Evolutionary conservation across 2,329 filamentous ascomycete species (phyloP), one percentile per base, ranked within the genome.

Genomic region (Beauveria bassiana): DNA sequence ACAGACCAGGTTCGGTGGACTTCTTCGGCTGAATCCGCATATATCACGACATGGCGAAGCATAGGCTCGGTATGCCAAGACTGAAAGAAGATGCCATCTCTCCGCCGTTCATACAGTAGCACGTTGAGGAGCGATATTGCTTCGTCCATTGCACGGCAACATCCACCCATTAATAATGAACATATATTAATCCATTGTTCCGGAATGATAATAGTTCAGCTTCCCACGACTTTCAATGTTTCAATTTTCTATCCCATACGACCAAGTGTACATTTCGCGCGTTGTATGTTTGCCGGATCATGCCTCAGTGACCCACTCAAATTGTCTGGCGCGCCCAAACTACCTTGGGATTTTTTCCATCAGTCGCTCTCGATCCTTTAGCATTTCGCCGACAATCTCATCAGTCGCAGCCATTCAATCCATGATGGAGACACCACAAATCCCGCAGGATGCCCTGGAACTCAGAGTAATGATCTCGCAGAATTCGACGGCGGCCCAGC

Each of bases 381-480:
- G 18, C 18, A 43, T 31, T 38, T 18, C 56, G 46, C 31, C 45
- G 38, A 51, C 46, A 12, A n/a, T 6, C 40, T 49, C 34, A 20
- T 18, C 47, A 9, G 45, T 42, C 46, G 26, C 56, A 26, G 26
- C 43, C 61, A 63, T 60, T 58, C 43, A 60, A 54, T 26, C 28
- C 57, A 61, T 57, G 56, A 76, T 76, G 74, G 74, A 74, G 70
- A 71, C 68, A 8, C 67, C 68, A 53, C 66, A 73, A 63, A 54
- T 65, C 5, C 67, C 70, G 9, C 71, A 72, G 49, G 69, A 75
- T 63, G 69, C 68, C 66, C 68, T 71, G 43, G 71, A 69, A 26
- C 72, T 76, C 50, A 68, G 70, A 65, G 67, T 67, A 14, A 71
- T 77, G 55, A 72, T 70, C 12, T 65, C 70, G 22, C 70, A 73